Evolutionary conservation across 2,329 filamentous ascomycete species (phyloP).

Genomic region (Aspergillus sp.): DNA sequence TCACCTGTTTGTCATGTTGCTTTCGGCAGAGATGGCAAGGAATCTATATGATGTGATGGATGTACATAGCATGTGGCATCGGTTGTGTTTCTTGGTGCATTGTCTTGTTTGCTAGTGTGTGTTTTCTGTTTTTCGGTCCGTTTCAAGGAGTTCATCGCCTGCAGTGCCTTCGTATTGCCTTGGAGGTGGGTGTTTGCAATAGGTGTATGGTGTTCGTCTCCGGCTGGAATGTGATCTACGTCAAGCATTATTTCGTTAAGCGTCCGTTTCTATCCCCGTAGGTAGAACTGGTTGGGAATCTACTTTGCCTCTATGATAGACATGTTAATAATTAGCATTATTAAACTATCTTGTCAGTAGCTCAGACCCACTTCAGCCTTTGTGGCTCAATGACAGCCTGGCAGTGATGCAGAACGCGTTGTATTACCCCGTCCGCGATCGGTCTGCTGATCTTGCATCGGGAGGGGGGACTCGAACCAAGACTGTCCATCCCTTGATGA

Average conservation of each 20-base stretch:
- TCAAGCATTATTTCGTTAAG: slow-evolving; percentile 9
- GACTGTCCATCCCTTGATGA: background rate
- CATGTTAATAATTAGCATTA: background rate
- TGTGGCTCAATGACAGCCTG: background rate
- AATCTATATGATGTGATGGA: slow-evolving; percentile 38
- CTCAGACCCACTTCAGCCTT: background rate
- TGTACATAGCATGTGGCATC: slow-evolving; percentile 39
- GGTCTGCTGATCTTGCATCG: background rate
- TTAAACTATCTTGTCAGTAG: background rate
- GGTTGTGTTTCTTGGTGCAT: slow-evolving; percentile 27
- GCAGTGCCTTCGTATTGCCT: slow-evolving; percentile 24
- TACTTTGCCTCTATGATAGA: background rate
- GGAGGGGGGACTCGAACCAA: background rate
- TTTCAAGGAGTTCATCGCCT: slow-evolving; percentile 24
- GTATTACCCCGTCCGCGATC: background rate
- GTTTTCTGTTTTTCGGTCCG: slow-evolving; percentile 26
- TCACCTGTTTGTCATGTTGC: slow-evolving; percentile 12
- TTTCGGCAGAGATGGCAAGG: slow-evolving; percentile 12
- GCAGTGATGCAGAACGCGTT: background rate
- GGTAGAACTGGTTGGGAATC: background rate
- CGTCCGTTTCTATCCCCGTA: background rate
- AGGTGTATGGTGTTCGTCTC: slow-evolving; percentile 37
- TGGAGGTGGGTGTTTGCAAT: slow-evolving; percentile 30
- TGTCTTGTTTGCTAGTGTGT: slow-evolving; percentile 22
- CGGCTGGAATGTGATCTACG: slow-evolving; percentile 33